Evolutionary conservation across 2,329 filamentous ascomycete genomes (phyloP).

Genomic region (Periconia macrospinosa): DNA sequence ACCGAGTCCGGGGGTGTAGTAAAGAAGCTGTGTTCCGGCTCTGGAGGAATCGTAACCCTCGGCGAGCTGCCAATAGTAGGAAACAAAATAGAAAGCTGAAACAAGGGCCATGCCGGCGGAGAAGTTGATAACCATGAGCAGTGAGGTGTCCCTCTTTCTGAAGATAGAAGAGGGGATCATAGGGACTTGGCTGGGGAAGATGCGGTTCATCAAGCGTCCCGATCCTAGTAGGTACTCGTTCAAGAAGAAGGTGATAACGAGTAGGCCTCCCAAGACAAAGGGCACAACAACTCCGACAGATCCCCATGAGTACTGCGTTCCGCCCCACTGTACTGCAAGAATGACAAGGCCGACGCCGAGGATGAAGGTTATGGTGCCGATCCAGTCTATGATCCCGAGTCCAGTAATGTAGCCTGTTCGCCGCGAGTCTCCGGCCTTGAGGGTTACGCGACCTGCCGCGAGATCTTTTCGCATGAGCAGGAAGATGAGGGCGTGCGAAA

Average conservation of each 20-base stretch:
- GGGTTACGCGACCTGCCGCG: constrained; percentile 53
- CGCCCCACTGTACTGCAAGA: constrained; percentile 55
- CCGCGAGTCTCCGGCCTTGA: constrained; percentile 26
- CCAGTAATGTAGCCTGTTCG: constrained; percentile 38
- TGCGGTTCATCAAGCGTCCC: constrained; percentile 48
- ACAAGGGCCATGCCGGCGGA: constrained; percentile 59
- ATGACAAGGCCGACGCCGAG: constrained; percentile 41
- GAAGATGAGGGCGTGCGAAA: constrained; percentile 58
- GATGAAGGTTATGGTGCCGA: constrained; percentile 38
- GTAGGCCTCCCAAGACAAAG: constrained; percentile 53
- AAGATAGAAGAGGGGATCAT: constrained; percentile 68
- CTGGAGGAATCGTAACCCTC: constrained; percentile 53
- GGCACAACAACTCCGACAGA: constrained; percentile 58
- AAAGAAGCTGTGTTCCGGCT: constrained; percentile 57
- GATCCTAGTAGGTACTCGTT: constrained; percentile 59
- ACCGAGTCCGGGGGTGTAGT: constrained; percentile 65
- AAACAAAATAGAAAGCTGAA: constrained; percentile 68
- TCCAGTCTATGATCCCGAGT: constrained; percentile 51
- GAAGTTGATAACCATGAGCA: constrained; percentile 67
- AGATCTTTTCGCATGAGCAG: constrained; percentile 62
- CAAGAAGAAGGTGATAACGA: constrained; percentile 53
- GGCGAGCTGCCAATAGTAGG: constrained; percentile 68
- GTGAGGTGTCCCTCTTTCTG: constrained; percentile 57
- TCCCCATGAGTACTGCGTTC: constrained; percentile 60
- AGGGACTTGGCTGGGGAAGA: constrained; percentile 58